phyloP scores from a whole-genome alignment of 768 basidiomycete species.

The Collybiopsis luxurians region DNA sequence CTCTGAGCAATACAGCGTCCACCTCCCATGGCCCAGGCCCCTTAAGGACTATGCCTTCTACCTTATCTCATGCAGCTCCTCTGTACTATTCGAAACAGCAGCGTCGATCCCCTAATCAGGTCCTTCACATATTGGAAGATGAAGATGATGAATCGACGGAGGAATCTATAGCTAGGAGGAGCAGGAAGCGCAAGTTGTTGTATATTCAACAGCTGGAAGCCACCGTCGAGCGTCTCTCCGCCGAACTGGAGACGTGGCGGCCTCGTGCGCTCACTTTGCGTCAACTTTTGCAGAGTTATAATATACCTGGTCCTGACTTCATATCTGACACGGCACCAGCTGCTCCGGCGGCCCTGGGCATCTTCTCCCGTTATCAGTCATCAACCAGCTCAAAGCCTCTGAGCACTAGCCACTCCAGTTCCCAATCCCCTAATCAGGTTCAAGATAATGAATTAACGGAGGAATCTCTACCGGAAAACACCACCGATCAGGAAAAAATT shows the following conservation, averaged over 20 bases:
- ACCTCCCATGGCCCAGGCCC: neutral
- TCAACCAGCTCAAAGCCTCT: no score
- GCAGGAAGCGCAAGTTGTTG: constrained; percentile 63
- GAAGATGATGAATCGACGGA: constrained; percentile 38
- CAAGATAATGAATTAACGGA: constrained; percentile 37
- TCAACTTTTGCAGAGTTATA: constrained; percentile 45
- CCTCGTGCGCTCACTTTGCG: constrained; percentile 35
- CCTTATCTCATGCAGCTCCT: no score
- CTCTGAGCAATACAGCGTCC: neutral
- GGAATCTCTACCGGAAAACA: constrained; percentile 21
- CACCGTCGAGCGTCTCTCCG: constrained; percentile 38
- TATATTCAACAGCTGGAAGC: constrained; percentile 57
- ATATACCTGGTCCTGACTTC: constrained; percentile 41
- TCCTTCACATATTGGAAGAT: no score
- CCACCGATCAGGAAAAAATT: constrained; percentile 53
- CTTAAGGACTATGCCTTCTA: neutral
- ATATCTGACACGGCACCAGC: no score
- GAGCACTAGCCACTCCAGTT: no score
- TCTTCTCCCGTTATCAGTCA: no score
- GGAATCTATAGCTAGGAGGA: constrained; percentile 46
- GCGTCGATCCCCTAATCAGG: constrained; percentile 27
- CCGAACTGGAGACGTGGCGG: constrained; percentile 53
- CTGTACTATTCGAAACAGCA: neutral
- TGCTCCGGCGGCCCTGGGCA: no score
- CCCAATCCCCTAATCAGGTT: constrained; percentile 29